Base-by-base conservation (phyloP, 495 filamentous ascomycete species). In the Hypoxylon crocopeplum region DNA sequence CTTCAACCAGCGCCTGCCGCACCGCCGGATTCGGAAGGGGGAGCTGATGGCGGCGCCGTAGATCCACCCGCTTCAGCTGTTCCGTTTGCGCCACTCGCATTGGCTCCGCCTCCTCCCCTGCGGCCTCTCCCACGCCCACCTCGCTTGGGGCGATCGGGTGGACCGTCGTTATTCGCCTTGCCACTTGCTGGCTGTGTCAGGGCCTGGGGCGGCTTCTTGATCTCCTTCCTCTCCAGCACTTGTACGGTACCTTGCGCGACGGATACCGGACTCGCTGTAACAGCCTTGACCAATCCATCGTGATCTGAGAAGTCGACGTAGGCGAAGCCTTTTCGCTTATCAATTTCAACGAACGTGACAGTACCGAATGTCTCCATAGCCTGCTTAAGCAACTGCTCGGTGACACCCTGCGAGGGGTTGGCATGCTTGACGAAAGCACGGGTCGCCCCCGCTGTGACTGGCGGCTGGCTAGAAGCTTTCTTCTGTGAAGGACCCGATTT, bases 371-470 rank as follows among this genome's bases (percentile, higher is more conserved):
- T 68, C 29, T 83, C 73, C 67, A 97, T 85, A 6, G 90, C 86
- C 56, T 86, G 79, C 55, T 87, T 83, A 3, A 97, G 81, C 0
- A 90, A 70, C 0, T 85, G 75, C 60, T 96, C 92, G 0, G 91
- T 96, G 32, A 97, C 88, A 13, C 92, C 92, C 70, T 96, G 92
- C 1, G 91, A 92, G 15, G 90, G 85, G 69, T 94, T 95, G 48
- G 92, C 92, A 64, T 96, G 92, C 67, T 96, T 96, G 63, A 96
- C 79, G 69, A 96, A 97, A n/a, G 90, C 92, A 67, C 90, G 87
- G 1, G 85, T 89, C 5, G 87, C 83, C 3, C 83, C 84, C 7
- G 85, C 69, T 20, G 79, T 69, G 57, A 83, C 56, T 5, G 63
- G 34, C 12, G 71, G 33, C 17, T 68, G 48, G n/a, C 47, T 21